Conservation (phyloP, 2,329 filamentous ascomycete species). For the Falciphora oryzae region DNA sequence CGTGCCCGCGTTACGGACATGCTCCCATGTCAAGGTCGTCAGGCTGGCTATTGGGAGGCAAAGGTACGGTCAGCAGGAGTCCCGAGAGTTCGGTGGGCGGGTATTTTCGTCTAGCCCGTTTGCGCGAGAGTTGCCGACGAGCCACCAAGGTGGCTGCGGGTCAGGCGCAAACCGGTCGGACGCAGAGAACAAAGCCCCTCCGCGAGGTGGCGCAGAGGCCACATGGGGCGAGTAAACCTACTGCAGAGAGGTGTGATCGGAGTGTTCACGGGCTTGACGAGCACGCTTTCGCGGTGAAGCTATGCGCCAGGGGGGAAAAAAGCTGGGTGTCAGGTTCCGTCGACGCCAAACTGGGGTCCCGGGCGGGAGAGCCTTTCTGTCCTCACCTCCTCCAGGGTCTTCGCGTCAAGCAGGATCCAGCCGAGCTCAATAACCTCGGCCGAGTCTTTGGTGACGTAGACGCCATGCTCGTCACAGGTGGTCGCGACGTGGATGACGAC, state of each 20-base stretch:
- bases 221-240: constrained; percentile 49
- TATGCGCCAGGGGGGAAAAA: constrained; percentile 33
- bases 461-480: constrained; percentile 97
- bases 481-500: constrained; percentile 98
- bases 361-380: constrained; percentile 20
- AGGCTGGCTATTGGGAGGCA: constrained; percentile 64
- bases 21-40: constrained; percentile 97
- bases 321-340: constrained; percentile 2
- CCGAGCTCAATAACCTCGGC: constrained; percentile 98
- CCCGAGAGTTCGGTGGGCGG: not conserved
- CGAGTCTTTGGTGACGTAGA: constrained; percentile 98
- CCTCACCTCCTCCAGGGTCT: constrained; percentile 82
- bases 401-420: constrained; percentile 92
- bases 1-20: constrained; percentile 93
- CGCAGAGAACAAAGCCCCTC: not conserved
- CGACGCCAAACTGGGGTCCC: constrained; percentile 13
- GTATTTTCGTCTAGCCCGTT: not conserved
- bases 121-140: not conserved
- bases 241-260: constrained; percentile 98
- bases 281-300: constrained; percentile 91
- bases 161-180: not conserved
- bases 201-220: constrained; percentile 12
- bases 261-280: constrained; percentile 97
- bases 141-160: not conserved
- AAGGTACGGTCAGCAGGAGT: constrained; percentile 3